Percentiles rank a stretch among this genome's conserved stretches.
Conservation (phyloP, 1,284 basidiomycete species). For the Stygiomarasmius scandens region DNA sequence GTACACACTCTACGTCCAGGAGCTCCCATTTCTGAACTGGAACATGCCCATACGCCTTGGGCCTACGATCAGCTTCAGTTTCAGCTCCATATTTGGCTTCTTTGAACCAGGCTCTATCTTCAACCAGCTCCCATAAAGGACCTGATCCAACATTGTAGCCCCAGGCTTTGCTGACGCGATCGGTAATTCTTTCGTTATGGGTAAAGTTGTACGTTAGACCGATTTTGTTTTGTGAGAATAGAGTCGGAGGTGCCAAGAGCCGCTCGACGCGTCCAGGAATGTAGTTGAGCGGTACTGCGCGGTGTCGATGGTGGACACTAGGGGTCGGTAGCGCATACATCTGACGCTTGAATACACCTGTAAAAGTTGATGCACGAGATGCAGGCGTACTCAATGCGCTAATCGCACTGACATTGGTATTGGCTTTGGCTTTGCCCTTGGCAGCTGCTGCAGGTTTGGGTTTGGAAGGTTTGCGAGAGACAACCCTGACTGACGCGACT, state of each 20-base stretch:
- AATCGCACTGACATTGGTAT: conserved; percentile 13
- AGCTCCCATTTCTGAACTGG: conserved; percentile 45
- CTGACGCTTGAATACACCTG: conserved; percentile 39
- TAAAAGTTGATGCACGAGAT: conserved; percentile 13
- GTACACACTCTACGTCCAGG: conserved; percentile 51
- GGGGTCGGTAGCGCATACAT: conserved; percentile 58
- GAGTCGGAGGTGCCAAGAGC: conserved; percentile 47
- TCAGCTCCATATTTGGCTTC: conserved; percentile 49
- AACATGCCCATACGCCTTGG: conserved; percentile 56
- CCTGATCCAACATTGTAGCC: conserved; percentile 73
- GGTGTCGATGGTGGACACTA: conserved; percentile 67
- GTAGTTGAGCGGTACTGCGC: conserved; percentile 60
- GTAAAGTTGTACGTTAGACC: conserved; percentile 50
- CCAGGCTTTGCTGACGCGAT: conserved; percentile 63
- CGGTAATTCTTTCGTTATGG: conserved; percentile 40
- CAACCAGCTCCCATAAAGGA: conserved; percentile 70
- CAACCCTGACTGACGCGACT: background rate
- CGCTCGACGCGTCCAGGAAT: conserved; percentile 56
- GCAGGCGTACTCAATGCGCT: conserved; percentile 5
- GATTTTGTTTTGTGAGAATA: conserved; percentile 41
- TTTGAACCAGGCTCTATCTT: conserved; percentile 78
- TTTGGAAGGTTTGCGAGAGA: background rate
- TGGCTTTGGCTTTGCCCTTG: background rate
- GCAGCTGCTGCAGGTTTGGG: background rate
- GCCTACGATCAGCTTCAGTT: conserved; percentile 52